phyloP scores from a whole-genome alignment of 2,329 filamentous ascomycete species.

The Apiospora rasikravindrae region DNA sequence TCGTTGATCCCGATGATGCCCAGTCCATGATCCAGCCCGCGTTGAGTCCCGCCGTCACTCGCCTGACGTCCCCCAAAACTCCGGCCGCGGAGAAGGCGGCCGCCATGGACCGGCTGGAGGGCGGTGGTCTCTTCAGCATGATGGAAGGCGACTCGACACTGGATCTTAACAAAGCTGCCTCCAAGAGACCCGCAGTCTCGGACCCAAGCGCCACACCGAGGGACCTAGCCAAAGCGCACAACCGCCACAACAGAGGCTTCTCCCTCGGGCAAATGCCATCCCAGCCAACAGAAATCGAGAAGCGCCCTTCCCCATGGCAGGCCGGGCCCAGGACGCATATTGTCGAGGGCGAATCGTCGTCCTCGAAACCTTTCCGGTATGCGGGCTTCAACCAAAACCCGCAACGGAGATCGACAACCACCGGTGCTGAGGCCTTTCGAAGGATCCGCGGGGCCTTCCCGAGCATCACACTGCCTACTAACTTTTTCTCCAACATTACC shows the following conservation, averaged over 20 bases:
- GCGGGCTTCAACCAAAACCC: constrained; percentile 53
- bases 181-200: constrained; percentile 21
- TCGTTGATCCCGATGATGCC: constrained; percentile 59
- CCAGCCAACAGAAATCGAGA: constrained; percentile 26
- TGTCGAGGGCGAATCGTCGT: constrained; percentile 35
- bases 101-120: constrained; percentile 52
- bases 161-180: constrained; percentile 29
- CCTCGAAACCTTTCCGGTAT: constrained; percentile 46
- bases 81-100: constrained; percentile 63
- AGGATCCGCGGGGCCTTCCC: constrained; percentile 62
- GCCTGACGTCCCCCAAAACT: constrained; percentile 59
- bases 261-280: constrained; percentile 31
- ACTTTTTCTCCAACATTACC: constrained; percentile 44
- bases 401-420: constrained; percentile 58
- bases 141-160: constrained; percentile 31
- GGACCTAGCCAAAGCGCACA: constrained; percentile 22
- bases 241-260: constrained; percentile 34
- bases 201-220: not conserved
- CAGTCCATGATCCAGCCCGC: constrained; percentile 65
- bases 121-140: constrained; percentile 44
- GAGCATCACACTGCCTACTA: constrained; percentile 54
- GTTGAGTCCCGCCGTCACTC: constrained; percentile 61
- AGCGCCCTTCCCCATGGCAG: constrained; percentile 46
- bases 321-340: constrained; percentile 46
- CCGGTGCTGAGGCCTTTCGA: constrained; percentile 62